Evolutionary conservation across 768 basidiomycete genomes (phyloP).

Genomic region (Russula compacta): DNA sequence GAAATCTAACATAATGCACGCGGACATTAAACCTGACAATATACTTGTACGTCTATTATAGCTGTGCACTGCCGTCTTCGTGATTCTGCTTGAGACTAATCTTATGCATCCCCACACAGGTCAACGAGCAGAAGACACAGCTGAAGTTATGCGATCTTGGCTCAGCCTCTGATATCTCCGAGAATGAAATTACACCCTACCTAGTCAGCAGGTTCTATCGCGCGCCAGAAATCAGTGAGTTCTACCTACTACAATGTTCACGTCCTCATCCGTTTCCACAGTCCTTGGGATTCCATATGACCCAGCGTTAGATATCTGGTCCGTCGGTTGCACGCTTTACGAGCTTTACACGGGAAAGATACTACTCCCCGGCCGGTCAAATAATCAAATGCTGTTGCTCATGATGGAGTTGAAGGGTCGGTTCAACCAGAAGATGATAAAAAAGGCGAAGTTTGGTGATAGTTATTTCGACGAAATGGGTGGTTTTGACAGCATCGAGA

Average conservation of each 20-base stretch:
- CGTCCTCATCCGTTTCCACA: conserved; percentile 27
- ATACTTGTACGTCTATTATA: conserved; percentile 58
- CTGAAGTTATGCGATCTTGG: conserved; percentile 95
- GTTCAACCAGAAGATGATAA: conserved; percentile 89
- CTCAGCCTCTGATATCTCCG: conserved; percentile 90
- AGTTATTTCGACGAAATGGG: conserved; percentile 92
- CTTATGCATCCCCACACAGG: conserved; percentile 36
- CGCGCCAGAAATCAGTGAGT: conserved; percentile 94
- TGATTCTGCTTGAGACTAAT: background rate
- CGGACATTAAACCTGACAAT: conserved; percentile 98
- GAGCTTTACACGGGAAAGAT: conserved; percentile 96
- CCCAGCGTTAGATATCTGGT: conserved; percentile 91
- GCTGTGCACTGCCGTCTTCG: background rate
- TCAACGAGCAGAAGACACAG: conserved; percentile 88
- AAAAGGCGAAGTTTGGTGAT: conserved; percentile 87
- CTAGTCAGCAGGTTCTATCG: conserved; percentile 96
- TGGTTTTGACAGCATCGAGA: conserved; percentile 76
- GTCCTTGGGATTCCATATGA: conserved; percentile 96
- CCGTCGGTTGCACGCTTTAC: conserved; percentile 94
- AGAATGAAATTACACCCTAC: conserved; percentile 97
- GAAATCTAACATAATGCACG: conserved; percentile 93
- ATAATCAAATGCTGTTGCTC: conserved; percentile 94
- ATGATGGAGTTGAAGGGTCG: conserved; percentile 98
- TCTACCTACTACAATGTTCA: background rate
- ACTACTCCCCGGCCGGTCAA: conserved; percentile 90